Conservation (phyloP, 2,329 filamentous ascomycete genomes). For the Scytalidium sp. region DNA sequence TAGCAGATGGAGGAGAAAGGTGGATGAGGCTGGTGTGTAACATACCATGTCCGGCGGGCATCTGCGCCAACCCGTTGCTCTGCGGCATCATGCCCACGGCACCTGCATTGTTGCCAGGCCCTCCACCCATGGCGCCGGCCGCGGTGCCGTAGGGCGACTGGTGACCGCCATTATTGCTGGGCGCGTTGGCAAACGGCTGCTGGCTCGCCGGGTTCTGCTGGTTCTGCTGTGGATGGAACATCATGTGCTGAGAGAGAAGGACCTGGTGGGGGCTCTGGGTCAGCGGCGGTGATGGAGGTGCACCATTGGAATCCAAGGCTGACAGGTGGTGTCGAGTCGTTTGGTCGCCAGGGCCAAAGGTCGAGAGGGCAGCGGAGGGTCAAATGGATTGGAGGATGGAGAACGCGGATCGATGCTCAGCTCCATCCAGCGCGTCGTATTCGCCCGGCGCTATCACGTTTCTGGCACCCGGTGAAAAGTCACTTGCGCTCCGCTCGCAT, state of each 20-base stretch:
- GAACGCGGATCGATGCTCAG: not conserved
- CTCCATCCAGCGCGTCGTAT: not conserved
- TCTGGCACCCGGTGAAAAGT: no score
- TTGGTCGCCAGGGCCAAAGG: not conserved
- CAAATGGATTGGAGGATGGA: not conserved
- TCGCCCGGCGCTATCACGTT: no score
- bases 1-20: constrained; percentile 6
- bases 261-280: constrained; percentile 19
- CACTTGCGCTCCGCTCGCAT: no score
- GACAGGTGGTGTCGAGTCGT: not conserved
- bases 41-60: constrained; percentile 27
- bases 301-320: not conserved
- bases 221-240: constrained; percentile 47
- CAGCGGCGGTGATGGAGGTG: constrained; percentile 36
- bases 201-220: constrained; percentile 3
- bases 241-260: constrained; percentile 41
- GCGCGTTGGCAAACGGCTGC: not conserved
- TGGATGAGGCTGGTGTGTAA: constrained; percentile 18
- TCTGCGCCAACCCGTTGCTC: constrained; percentile 31
- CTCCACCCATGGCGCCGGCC: constrained; percentile 2
- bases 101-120: constrained; percentile 23
- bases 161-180: constrained; percentile 8
- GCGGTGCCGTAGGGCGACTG: constrained; percentile 21
- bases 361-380: not conserved
- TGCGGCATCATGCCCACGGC: constrained; percentile 55